Evolutionary conservation across 345 rosid genomes (phyloP), one percentile per base, ranked within the genome.

Genomic region (Camelina neglecta): DNA sequence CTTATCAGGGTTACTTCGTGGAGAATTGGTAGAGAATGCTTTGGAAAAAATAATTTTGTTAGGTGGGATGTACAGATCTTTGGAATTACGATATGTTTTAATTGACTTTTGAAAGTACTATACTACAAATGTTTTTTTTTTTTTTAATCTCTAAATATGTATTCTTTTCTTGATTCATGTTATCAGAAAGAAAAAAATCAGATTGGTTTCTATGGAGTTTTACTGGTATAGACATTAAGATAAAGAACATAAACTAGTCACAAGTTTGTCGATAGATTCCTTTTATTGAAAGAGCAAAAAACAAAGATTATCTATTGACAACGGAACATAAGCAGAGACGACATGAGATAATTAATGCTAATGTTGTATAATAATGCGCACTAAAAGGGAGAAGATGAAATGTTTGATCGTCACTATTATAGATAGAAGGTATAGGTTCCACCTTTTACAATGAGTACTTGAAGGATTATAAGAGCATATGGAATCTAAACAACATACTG

Each of bases 391-490:
- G 60, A 39, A n/a, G 65, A 38, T 63, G 54, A 63, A 36, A 38
- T 56, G 45, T 70, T 47, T 16, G 47, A 70, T 76, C 66, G 71
- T 76, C 65, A 76, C 80, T 53, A 56, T 76, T 55, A 70, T 36
- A 76, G 66, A 76, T 76, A 76, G 75, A 76, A 64, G 75, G 75
- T 63, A 56, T 76, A 47, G 10, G 71, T 76, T 70, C 80, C 26
- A 63, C 24, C 75, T 70, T 76, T 76, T 51, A 18, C 44, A 60
- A 74, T 67, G 72, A 69, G 77, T 69, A 77, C 77, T 45, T 69
- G 51, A 72, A 74, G 64, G 71, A 71, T 69, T 75, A 75, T 64
- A 73, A 69, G 84, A 62, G 79, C 81, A 76, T 69, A 67, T 21
- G 62, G 75, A 65, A 75, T 59, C 67, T 51, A 67, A 74, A 49